These are phyloP conservation scores for Gnomoniopsis smithogilvyi DNA, from an alignment of 2,329 filamentous ascomycete species.

Conservation along the genomic window DNA sequence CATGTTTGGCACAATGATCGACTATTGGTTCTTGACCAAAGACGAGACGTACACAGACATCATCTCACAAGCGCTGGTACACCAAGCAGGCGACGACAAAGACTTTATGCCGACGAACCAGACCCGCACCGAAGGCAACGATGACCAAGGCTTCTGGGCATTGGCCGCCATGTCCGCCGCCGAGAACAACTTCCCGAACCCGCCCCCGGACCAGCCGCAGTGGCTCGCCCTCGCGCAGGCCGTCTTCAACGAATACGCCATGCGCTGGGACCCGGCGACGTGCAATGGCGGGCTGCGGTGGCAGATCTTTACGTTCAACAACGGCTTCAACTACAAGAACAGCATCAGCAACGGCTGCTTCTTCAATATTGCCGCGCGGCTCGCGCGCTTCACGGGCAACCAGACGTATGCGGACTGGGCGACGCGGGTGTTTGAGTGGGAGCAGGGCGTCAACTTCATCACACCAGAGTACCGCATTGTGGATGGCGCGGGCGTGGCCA, in stretches of 20 bases:
- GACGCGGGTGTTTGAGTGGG: slow-evolving; percentile 66
- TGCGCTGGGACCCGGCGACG: slow-evolving; percentile 62
- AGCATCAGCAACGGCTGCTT: slow-evolving; percentile 67
- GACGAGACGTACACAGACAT: slow-evolving; percentile 62
- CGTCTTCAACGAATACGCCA: slow-evolving; percentile 74
- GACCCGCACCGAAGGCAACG: slow-evolving; percentile 61
- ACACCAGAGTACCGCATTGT: slow-evolving; percentile 51
- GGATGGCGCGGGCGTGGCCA: slow-evolving; percentile 49
- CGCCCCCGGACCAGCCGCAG: slow-evolving; percentile 57
- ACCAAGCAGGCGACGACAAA: slow-evolving; percentile 55
- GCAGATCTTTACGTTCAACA: slow-evolving; percentile 81
- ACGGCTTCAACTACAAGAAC: slow-evolving; percentile 68
- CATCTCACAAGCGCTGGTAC: slow-evolving; percentile 55
- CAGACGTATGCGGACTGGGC: slow-evolving; percentile 77
- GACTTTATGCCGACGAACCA: slow-evolving; percentile 69
- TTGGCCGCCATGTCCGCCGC: slow-evolving; percentile 76
- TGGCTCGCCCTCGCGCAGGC: slow-evolving; percentile 79
- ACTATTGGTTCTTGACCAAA: slow-evolving; percentile 70
- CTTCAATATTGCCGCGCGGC: slow-evolving; percentile 66
- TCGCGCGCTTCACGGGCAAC: slow-evolving; percentile 77
- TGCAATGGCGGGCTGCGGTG: slow-evolving; percentile 78
- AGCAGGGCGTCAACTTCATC: slow-evolving; percentile 53
- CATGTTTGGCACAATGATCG: slow-evolving; percentile 67
- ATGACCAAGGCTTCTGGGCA: slow-evolving; percentile 84
- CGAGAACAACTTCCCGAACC: slow-evolving; percentile 72